Conservation (phyloP, 148 eudicot species). For the Amaranthus hypochondriacus region DNA sequence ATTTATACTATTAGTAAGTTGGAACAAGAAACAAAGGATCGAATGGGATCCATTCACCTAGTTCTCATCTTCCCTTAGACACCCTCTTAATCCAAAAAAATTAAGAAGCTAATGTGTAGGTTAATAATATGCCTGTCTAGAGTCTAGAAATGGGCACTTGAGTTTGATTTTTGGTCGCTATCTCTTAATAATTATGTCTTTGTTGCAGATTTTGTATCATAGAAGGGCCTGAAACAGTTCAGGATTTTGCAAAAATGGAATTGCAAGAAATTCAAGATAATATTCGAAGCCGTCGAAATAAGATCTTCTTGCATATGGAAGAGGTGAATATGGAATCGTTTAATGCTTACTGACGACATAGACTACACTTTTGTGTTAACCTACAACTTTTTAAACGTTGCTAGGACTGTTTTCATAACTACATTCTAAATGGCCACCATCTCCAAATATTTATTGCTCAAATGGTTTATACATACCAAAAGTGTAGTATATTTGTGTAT, state of each 20-base stretch:
- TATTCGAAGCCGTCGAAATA: slow-evolving; percentile 79
- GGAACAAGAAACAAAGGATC: too few species aligned
- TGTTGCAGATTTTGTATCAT: slow-evolving; percentile 82
- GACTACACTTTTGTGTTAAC: background rate
- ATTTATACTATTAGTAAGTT: too few species aligned
- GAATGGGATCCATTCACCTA: too few species aligned
- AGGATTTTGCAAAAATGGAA: slow-evolving; percentile 86
- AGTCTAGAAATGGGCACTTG: background rate
- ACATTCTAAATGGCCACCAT: background rate
- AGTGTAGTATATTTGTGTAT: background rate
- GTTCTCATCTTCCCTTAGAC: too few species aligned
- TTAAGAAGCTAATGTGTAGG: background rate
- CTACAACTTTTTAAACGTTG: background rate
- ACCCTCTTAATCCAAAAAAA: too few species aligned
- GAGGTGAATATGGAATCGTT: slow-evolving; percentile 46
- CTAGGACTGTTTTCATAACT: background rate
- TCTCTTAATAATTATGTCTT: background rate
- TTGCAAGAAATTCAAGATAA: slow-evolving; percentile 82
- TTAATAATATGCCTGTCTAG: background rate
- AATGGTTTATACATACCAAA: background rate
- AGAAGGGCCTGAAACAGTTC: slow-evolving; percentile 97
- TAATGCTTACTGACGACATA: background rate
- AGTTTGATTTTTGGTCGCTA: background rate
- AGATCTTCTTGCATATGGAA: slow-evolving; percentile 93
- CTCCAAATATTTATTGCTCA: background rate